Evolutionary conservation across 305 asterid genomes (phyloP).

Genomic region (Fraxinus ornus): DNA sequence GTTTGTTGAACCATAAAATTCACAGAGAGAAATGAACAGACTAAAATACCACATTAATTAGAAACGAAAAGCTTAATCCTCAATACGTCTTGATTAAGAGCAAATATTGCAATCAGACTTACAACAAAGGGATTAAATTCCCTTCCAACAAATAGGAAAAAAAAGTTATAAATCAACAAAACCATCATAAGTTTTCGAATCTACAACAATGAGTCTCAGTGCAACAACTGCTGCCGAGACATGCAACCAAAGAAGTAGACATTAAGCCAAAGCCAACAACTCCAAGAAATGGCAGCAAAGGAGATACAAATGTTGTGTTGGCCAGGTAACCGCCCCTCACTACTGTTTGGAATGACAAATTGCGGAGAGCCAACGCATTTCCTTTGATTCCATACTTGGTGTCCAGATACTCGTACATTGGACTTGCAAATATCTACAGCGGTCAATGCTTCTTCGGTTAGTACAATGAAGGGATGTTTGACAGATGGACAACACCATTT

Average conservation of each 20-base stretch:
- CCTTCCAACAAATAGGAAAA: constrained; percentile 12
- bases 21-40: not conserved
- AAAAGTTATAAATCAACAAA: constrained; percentile 62
- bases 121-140: not conserved
- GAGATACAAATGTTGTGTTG: too few species aligned
- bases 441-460: too few species aligned
- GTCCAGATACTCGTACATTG: too few species aligned
- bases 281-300: too few species aligned
- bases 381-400: too few species aligned
- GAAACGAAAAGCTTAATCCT: not conserved
- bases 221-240: constrained; percentile 71
- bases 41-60: not conserved
- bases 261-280: too few species aligned
- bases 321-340: too few species aligned
- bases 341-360: too few species aligned
- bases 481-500: too few species aligned
- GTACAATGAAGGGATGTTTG: too few species aligned
- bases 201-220: constrained; percentile 54
- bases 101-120: not conserved
- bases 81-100: not conserved
- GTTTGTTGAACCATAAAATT: not conserved
- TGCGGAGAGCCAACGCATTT: too few species aligned
- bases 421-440: too few species aligned
- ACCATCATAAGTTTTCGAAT: constrained; percentile 54
- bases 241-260: constrained; percentile 25